Conservation (phyloP, 169 alveolate genomes). For the Plasmodium gonderi region DNA sequence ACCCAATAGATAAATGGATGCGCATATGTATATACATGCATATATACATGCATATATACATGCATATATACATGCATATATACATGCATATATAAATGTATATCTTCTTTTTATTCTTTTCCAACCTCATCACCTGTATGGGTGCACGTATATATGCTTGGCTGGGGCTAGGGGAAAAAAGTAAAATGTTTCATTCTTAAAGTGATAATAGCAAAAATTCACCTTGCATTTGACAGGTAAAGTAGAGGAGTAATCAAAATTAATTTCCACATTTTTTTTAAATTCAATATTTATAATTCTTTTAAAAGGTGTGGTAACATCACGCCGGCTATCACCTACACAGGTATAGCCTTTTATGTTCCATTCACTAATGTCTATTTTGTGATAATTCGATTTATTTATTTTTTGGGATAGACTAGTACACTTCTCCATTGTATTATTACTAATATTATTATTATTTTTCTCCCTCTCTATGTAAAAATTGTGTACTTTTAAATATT, state of each 20-base stretch:
- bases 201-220: slow-evolving; percentile 27
- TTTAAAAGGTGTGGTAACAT: slow-evolving; percentile 5
- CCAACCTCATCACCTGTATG: not conserved
- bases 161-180: slow-evolving; percentile 22
- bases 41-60: not conserved
- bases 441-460: no score
- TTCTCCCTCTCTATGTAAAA: not conserved
- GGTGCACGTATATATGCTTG: slow-evolving; percentile 39
- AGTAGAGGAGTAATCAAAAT: slow-evolving; percentile 64
- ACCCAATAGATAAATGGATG: not conserved
- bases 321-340: not conserved
- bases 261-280: slow-evolving; percentile 27
- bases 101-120: not conserved
- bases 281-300: slow-evolving; percentile 49
- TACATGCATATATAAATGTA: no score
- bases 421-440: not conserved
- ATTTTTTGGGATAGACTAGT: slow-evolving; percentile 1
- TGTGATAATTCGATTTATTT: slow-evolving; percentile 35
- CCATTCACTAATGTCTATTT: slow-evolving; percentile 62
- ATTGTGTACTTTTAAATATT: slow-evolving; percentile 25
- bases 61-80: not conserved
- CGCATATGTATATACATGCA: not conserved
- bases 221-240: slow-evolving; percentile 61
- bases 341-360: slow-evolving; percentile 4
- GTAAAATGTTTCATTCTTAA: slow-evolving; percentile 15